Evolutionary conservation across 495 filamentous ascomycete genomes (phyloP).

Genomic region (Neurospora sp.): DNA sequence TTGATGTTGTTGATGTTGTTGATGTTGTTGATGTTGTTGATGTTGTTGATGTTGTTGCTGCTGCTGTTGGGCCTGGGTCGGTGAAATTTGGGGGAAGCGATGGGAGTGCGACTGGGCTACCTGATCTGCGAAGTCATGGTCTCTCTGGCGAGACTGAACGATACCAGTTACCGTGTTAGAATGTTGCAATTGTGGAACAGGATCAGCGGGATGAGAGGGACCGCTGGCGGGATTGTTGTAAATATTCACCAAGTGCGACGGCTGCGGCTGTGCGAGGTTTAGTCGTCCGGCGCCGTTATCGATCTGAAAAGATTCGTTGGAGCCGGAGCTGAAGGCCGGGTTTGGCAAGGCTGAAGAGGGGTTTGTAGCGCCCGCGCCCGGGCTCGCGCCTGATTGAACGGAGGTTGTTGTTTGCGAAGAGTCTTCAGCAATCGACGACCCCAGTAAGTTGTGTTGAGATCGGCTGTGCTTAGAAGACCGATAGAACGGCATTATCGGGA

Average conservation of each 20-base stretch:
- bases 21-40: constrained; percentile 12
- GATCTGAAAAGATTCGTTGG: constrained; percentile 37
- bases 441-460: constrained; percentile 40
- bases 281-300: constrained; percentile 8
- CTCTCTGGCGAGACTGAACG: constrained; percentile 20
- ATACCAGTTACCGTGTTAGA: constrained; percentile 22
- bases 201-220: constrained; percentile 5
- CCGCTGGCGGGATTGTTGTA: constrained; percentile 17
- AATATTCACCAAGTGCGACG: constrained; percentile 22
- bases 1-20: constrained; percentile 20
- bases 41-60: constrained; percentile 18
- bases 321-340: constrained; percentile 27
- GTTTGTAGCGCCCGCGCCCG: constrained; percentile 26
- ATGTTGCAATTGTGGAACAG: constrained; percentile 22
- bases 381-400: constrained; percentile 18
- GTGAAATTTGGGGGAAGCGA: constrained; percentile 21
- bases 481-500: constrained; percentile 34
- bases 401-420: constrained; percentile 8
- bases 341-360: constrained; percentile 36
- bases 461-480: constrained; percentile 39
- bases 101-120: constrained; percentile 27
- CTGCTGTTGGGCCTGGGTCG: constrained; percentile 23
- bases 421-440: constrained; percentile 24
- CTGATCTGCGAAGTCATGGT: constrained; percentile 19
- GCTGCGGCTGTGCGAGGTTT: constrained; percentile 11